A percentile compares a stretch with the other conserved stretches of the same genome.
These are phyloP conservation scores for Mimosa pudica DNA, from an alignment of 306 rosid genomes.

Conservation along the genomic window DNA sequence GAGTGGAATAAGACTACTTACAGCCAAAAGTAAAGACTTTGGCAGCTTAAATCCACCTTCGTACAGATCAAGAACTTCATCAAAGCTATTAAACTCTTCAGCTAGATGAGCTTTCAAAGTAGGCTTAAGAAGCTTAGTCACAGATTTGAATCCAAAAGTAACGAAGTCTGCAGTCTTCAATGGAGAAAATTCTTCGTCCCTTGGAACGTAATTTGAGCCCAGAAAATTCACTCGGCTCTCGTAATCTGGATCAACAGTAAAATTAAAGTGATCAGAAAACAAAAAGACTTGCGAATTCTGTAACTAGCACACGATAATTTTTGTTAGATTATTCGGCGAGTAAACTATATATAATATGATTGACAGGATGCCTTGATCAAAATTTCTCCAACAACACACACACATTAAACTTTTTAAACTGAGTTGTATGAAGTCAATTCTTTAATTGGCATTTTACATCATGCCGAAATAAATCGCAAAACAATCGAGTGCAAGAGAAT, in stretches of 20 bases:
- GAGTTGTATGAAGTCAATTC: background rate
- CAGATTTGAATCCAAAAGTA: conserved; percentile 53
- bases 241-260: conserved; percentile 43
- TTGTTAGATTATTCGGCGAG: too few relatives aligned
- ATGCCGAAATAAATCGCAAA: background rate
- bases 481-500: background rate
- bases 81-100: conserved; percentile 47
- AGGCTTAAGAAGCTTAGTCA: conserved; percentile 46
- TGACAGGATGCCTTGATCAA: too few relatives aligned
- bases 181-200: conserved; percentile 40
- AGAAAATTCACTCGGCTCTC: conserved; percentile 40
- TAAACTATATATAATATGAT: too few relatives aligned
- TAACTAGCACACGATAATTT: background rate
- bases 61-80: conserved; percentile 41
- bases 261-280: background rate
- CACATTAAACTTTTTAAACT: too few relatives aligned
- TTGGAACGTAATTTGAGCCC: conserved; percentile 44
- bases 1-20: background rate
- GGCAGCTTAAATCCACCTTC: background rate
- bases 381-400: too few relatives aligned
- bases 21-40: background rate
- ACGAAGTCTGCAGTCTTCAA: conserved; percentile 56
- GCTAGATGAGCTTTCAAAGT: conserved; percentile 34
- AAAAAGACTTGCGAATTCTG: background rate
- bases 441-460: background rate